Evolutionary conservation across 1,284 basidiomycete genomes (phyloP).

Genomic region (Xerocomus amazonicus): DNA sequence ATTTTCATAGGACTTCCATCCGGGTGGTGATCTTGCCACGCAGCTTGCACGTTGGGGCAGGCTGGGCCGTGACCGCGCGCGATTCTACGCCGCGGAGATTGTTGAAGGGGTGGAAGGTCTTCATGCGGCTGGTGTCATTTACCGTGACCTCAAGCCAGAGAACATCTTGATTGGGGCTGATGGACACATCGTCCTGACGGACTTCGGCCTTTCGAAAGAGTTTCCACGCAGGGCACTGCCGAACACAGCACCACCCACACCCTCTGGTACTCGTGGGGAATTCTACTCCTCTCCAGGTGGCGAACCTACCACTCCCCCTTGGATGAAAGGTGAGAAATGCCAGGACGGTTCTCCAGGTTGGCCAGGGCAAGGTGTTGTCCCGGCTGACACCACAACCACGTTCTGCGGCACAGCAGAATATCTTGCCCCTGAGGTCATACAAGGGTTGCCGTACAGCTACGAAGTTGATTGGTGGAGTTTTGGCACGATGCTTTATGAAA

Average conservation of each 20-base stretch:
- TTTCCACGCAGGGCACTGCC: conserved; percentile 57
- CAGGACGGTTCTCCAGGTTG: conserved; percentile 50
- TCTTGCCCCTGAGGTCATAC: conserved; percentile 91
- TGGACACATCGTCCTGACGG: conserved; percentile 93
- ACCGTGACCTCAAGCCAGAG: conserved; percentile 90
- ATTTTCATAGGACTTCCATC: conserved; percentile 78
- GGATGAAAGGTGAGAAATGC: conserved; percentile 63
- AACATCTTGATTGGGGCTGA: conserved; percentile 92
- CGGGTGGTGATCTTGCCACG: conserved; percentile 94
- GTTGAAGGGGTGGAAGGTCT: conserved; percentile 92
- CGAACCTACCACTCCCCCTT: conserved; percentile 56
- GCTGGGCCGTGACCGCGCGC: conserved; percentile 85
- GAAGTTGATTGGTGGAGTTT: conserved; percentile 98
- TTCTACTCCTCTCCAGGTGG: conserved; percentile 45
- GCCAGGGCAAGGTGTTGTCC: conserved; percentile 48
- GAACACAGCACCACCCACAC: conserved; percentile 53
- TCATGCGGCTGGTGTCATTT: conserved; percentile 83
- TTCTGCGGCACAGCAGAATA: conserved; percentile 95
- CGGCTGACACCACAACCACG: conserved; percentile 68
- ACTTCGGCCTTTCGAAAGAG: conserved; percentile 91
- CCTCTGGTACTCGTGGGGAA: conserved; percentile 48
- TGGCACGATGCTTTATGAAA: conserved; percentile 96
- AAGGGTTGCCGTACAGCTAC: conserved; percentile 87
- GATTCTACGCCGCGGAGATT: conserved; percentile 96
- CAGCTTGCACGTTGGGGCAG: conserved; percentile 94